Evolutionary conservation across 306 rosid species (phyloP).

Genomic region (Lupinus albus): DNA sequence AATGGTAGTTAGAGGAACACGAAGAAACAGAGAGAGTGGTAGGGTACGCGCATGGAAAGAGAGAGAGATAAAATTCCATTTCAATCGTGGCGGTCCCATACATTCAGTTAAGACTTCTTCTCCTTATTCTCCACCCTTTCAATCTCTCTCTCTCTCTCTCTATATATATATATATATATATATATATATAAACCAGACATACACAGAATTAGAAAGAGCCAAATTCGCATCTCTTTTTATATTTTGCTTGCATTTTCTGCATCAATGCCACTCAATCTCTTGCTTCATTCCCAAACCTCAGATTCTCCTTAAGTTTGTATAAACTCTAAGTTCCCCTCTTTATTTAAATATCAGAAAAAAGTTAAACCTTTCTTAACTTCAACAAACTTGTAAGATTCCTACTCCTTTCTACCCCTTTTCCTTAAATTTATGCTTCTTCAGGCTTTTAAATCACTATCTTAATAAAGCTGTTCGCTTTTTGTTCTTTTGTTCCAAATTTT

Average conservation of each 20-base stretch:
- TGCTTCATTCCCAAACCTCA: conserved; percentile 63
- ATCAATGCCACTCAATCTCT: conserved; percentile 63
- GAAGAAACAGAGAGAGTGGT: neutral
- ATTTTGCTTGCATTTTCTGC: conserved; percentile 27
- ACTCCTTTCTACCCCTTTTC: conserved; percentile 18
- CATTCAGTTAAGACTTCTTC: neutral
- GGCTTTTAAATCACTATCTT: conserved; percentile 32
- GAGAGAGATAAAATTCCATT: too few species aligned
- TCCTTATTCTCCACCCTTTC: neutral
- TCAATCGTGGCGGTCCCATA: conserved; percentile 38
- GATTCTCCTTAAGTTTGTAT: conserved; percentile 35
- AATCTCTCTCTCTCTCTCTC: neutral
- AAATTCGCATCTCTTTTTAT: conserved; percentile 46
- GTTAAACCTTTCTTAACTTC: conserved; percentile 62
- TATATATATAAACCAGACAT: conserved; percentile 10
- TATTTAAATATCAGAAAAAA: neutral
- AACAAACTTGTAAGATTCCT: conserved; percentile 70
- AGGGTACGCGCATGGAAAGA: too few species aligned
- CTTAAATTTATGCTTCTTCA: conserved; percentile 30
- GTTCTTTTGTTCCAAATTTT: conserved; percentile 34
- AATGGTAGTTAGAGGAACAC: conserved; percentile 31
- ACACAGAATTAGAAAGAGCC: neutral
- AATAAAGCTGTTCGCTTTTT: conserved; percentile 56
- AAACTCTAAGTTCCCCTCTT: neutral
- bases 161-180: neutral